These are phyloP conservation scores for Yarrowia sp. DNA, from an alignment of 805 yeast species.

Conservation along the genomic window DNA sequence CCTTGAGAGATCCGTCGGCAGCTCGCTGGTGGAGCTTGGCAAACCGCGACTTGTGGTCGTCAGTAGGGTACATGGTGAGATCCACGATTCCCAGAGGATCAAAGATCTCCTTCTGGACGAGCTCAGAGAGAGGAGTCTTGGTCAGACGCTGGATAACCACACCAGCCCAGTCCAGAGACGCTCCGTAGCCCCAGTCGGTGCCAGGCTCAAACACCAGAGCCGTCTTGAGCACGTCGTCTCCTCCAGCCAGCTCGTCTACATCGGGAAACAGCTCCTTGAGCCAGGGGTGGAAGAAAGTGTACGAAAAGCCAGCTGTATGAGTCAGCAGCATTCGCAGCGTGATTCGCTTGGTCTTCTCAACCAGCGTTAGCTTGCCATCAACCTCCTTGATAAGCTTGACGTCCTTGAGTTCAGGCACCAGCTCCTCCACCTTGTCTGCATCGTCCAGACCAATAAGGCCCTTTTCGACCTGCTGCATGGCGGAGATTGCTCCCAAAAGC, in stretches of 20 bases:
- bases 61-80: slow-evolving; percentile 46
- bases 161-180: slow-evolving; percentile 53
- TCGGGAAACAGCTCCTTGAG: slow-evolving; percentile 40
- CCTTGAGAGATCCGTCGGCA: slow-evolving; percentile 41
- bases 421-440: slow-evolving; percentile 48
- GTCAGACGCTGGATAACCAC: slow-evolving; percentile 47
- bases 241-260: slow-evolving; percentile 40
- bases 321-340: slow-evolving; percentile 51
- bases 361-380: slow-evolving; percentile 44
- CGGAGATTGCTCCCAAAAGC: slow-evolving; percentile 48
- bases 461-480: slow-evolving; percentile 50
- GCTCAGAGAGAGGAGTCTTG: slow-evolving; percentile 46
- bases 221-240: slow-evolving; percentile 42
- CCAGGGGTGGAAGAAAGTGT: slow-evolving; percentile 48
- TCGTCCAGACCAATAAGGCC: slow-evolving; percentile 50
- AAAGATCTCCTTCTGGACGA: slow-evolving; percentile 43
- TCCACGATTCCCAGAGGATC: slow-evolving; percentile 49
- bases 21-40: slow-evolving; percentile 46
- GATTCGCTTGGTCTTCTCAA: slow-evolving; percentile 47
- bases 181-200: slow-evolving; percentile 51
- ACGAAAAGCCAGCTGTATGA: slow-evolving; percentile 54
- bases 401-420: slow-evolving; percentile 49
- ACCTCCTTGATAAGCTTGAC: slow-evolving; percentile 40
- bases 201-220: slow-evolving; percentile 53
- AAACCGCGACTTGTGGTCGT: slow-evolving; percentile 42